phyloP scores from a whole-genome alignment of 805 yeast species.

The Cyberlindnera galapagoensis region DNA sequence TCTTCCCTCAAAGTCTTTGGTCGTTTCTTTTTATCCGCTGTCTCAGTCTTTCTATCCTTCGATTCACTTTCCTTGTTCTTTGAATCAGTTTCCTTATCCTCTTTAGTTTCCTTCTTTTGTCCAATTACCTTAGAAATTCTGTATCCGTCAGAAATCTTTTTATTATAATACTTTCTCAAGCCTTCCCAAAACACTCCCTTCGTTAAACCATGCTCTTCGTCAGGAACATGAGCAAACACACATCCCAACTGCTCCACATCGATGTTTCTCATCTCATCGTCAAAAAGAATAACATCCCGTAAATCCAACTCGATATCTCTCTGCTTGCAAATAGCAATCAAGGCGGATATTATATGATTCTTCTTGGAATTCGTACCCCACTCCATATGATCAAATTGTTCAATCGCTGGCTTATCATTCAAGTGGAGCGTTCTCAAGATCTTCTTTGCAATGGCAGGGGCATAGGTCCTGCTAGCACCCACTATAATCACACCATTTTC shows the following conservation, averaged over 20 bases:
- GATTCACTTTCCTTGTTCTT: no score
- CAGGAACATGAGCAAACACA: constrained; percentile 55
- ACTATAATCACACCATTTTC: constrained; percentile 44
- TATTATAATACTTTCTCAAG: no score
- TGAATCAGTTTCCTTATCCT: no score
- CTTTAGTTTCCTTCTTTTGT: no score
- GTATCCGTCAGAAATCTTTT: no score
- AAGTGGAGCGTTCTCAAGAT: constrained; percentile 49
- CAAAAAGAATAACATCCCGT: constrained; percentile 44
- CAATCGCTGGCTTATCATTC: constrained; percentile 43
- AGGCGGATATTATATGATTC: constrained; percentile 51
- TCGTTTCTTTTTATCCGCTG: no score
- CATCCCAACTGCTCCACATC: constrained; percentile 73
- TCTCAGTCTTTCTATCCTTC: no score
- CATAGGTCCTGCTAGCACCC: constrained; percentile 74
- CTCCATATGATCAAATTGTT: constrained; percentile 50
- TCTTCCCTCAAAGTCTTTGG: no score
- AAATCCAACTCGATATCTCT: constrained; percentile 43
- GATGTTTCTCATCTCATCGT: constrained; percentile 71
- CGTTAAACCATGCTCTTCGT: constrained; percentile 31
- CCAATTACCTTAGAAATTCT: no score
- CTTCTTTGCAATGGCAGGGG: constrained; percentile 70
- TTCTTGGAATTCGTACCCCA: constrained; percentile 66
- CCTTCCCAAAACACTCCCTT: constrained; percentile 9
- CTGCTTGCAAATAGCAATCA: constrained; percentile 43